Base-by-base conservation (phyloP, 805 yeast genomes). In the Blastobotrys terrestris region DNA sequence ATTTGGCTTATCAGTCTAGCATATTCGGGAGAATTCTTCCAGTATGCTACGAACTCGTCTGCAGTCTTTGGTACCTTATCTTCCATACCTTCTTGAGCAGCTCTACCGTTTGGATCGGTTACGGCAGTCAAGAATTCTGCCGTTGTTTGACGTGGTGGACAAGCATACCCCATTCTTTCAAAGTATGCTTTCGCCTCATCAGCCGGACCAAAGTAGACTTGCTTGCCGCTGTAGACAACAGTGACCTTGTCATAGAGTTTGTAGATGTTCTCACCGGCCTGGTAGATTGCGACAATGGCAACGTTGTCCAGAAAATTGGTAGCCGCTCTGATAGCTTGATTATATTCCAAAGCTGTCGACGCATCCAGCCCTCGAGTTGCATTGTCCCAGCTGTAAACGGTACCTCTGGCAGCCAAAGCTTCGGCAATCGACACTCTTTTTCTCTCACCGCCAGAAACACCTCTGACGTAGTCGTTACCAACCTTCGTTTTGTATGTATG, bases 331-430 rank as follows among this genome's bases (percentile, higher is more conserved):
- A 87, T 73, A 18, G 88, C 84, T 56, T 80, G 74, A 42, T 85
- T 75, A 62, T 81, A 87, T 64, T 85, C 91, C 57, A 84, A 73
- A 2, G 95, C 95, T 43, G 94, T 86, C 8, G 94, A 85, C 2
- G 94, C 77, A 69, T 87, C 95, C 55, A 87, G 74, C 61, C 95
- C 95, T 72, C 94, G 79, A 3, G 95, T 87, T 3, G 92, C 85
- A 63, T 87, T 87, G 72, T 87, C 91, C 81, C 87, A 84, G 67
- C 86, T 80, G 57, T 78, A 83, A 49, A 84, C 72, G 48, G 78
- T 71, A 31, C 88, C 84, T 26, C 83, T 80, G 48, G 83, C 75
- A 46, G 85, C 77, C 46, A 84, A 71, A 1, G 86, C 86, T 69
- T 87, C 95, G 8, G 90, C 88, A 61, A 87, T 82, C 8, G 92